Evolutionary conservation across 345 rosid genomes (phyloP), one percentile per base, ranked within the genome.

Genomic region (Ceriops tagal): DNA sequence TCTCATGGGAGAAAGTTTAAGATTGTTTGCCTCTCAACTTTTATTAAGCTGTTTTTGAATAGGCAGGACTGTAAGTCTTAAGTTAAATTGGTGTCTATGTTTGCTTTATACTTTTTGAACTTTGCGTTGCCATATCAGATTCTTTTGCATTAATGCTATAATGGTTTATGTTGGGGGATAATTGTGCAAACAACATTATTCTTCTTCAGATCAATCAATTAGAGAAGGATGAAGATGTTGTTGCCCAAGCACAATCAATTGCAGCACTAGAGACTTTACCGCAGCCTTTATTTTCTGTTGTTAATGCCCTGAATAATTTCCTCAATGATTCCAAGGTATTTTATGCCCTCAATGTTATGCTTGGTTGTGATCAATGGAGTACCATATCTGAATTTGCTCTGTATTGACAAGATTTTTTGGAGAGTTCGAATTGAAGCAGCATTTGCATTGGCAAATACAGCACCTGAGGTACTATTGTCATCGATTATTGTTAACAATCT

Each of bases 201-300:
- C 24, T 55, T 75, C 66, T 70, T 74, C 84, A 93, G 98, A 85
- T 93, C 69, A 93, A 88, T 83, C 92, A 91, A 78, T 68, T 91
- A 75, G 98, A 93, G 89, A 93, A 88, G 79, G 98, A 93, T 77
- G 93, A 86, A 73, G 98, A 93, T 83, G 97, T 93, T 78, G 91
- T 91, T 73, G 97, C 97, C 37, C 98, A 93, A 77, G 83, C 97
- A 66, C 98, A 91, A 73, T 96, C 98, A 49, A 85, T 93, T 30
- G 69, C 84, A 22, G 85, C 93, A 30, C 77, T 93, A 62, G 89
- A 85, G 78, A 77, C 91, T 62, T 83, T 91, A 58, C 93, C 88
- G 24, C 96, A 91, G 34, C 86, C 85, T 79, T 81, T 96, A 10
- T 87, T 88, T 80, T 81, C 92, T 71, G 88, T 87, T 82, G 83